A percentile compares a stretch with the other conserved stretches of the same genome.
phyloP scores from a whole-genome alignment of 2,329 filamentous ascomycete species.

The Aspergillus hortae region DNA sequence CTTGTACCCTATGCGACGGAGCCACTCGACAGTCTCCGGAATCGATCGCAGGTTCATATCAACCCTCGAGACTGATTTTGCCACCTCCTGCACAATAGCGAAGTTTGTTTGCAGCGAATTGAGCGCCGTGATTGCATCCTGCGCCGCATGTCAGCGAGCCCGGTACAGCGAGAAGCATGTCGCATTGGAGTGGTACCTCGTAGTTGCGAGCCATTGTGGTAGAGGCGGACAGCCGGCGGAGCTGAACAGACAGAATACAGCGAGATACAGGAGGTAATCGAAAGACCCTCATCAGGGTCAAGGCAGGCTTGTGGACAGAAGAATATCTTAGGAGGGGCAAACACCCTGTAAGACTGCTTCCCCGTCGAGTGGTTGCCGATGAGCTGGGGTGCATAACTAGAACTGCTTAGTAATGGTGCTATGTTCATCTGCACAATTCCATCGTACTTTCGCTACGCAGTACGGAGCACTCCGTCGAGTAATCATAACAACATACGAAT shows the following conservation, averaged over 20 bases:
- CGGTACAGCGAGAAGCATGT: neutral
- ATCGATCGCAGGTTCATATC: slow-evolving; percentile 72
- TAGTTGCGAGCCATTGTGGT: slow-evolving; percentile 38
- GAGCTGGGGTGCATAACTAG: no score
- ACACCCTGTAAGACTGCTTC: neutral
- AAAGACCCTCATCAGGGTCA: slow-evolving; percentile 27
- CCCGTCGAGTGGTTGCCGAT: no score
- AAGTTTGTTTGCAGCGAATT: slow-evolving; percentile 78
- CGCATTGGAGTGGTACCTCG: slow-evolving; percentile 26
- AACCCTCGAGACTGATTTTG: slow-evolving; percentile 61
- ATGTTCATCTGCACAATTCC: no score
- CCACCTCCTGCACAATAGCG: slow-evolving; percentile 70
- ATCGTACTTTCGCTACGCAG: no score
- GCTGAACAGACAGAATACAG: slow-evolving; percentile 7
- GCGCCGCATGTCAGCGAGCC: slow-evolving; percentile 16
- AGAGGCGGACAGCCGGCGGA: slow-evolving; percentile 29
- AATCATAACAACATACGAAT: no score
- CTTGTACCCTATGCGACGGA: slow-evolving; percentile 70
- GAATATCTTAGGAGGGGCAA: neutral
- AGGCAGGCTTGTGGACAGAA: neutral
- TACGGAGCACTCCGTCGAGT: no score
- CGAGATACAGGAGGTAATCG: slow-evolving; percentile 14
- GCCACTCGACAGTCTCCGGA: slow-evolving; percentile 78
- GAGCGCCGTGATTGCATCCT: slow-evolving; percentile 70
- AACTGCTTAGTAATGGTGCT: no score